These are phyloP conservation scores for Climacium dendroides DNA, from an alignment of 225 moss, liverwort and hornwort species.

Conservation along the genomic window DNA sequence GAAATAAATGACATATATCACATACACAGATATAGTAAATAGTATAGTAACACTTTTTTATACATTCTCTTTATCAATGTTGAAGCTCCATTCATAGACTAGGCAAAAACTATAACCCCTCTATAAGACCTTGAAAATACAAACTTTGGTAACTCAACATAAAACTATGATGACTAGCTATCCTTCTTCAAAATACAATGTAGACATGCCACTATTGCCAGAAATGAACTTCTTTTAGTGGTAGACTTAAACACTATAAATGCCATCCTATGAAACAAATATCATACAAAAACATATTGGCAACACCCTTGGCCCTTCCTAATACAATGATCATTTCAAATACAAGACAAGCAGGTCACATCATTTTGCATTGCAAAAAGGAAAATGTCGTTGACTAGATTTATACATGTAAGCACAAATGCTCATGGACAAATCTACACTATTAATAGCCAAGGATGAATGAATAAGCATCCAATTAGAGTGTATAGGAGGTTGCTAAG, in stretches of 20 bases:
- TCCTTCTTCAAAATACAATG: accelerated
- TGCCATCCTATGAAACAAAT: accelerated
- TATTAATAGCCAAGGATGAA: no score
- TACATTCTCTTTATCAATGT: no score
- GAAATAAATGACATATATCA: not conserved
- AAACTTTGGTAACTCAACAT: accelerated
- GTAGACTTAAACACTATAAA: not conserved
- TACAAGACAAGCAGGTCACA: not conserved
- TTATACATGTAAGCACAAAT: no score
- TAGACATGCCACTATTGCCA: accelerated
- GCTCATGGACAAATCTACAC: no score
- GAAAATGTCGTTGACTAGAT: no score
- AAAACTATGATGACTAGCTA: not conserved
- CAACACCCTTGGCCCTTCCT: accelerated
- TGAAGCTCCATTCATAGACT: no score
- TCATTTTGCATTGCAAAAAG: no score
- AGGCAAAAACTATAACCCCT: not conserved
- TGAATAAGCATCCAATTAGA: no score
- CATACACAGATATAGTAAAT: not conserved
- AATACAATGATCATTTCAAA: not conserved
- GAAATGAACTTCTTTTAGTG: accelerated
- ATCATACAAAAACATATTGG: not conserved
- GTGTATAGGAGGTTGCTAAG: no score
- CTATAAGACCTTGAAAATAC: not conserved
- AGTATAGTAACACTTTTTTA: accelerated